Percentiles rank a stretch among this genome's conserved stretches.
Conservation (phyloP, 768 basidiomycete species). For the Leccinum fibrillosum region DNA sequence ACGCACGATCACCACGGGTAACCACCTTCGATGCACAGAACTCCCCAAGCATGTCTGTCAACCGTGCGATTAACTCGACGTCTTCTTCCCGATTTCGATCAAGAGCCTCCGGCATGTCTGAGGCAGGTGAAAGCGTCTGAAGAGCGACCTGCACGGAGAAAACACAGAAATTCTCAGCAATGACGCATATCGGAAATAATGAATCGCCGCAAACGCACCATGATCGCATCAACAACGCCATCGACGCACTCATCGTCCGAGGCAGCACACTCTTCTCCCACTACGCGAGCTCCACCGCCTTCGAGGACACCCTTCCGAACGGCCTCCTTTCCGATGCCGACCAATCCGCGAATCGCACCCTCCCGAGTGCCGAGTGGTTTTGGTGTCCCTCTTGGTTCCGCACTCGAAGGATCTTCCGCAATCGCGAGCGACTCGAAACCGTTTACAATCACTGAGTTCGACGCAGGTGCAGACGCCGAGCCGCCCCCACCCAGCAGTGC, state of each 20-base stretch:
- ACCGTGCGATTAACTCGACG: slow-evolving; percentile 38
- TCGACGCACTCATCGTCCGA: slow-evolving; percentile 33
- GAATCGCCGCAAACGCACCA: slow-evolving; percentile 41
- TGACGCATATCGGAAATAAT: background rate
- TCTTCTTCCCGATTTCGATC: slow-evolving; percentile 50
- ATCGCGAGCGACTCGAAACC: slow-evolving; percentile 28
- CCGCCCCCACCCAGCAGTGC: slow-evolving; percentile 57
- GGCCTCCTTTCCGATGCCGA: slow-evolving; percentile 83
- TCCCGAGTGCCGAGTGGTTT: slow-evolving; percentile 81
- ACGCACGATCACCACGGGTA: slow-evolving; percentile 49
- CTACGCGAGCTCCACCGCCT: slow-evolving; percentile 72
- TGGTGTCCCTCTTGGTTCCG: slow-evolving; percentile 36
- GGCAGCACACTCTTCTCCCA: slow-evolving; percentile 60
- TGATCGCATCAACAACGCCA: slow-evolving; percentile 54
- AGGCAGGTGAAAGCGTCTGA: slow-evolving; percentile 52
- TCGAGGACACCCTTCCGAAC: slow-evolving; percentile 79
- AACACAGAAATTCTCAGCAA: background rate
- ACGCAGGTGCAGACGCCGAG: slow-evolving; percentile 3
- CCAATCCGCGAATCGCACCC: slow-evolving; percentile 84
- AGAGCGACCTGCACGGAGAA: slow-evolving; percentile 51
- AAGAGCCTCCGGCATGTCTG: slow-evolving; percentile 57
- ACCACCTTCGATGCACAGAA: slow-evolving; percentile 56
- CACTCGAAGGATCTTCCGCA: slow-evolving; percentile 30
- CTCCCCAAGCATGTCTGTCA: slow-evolving; percentile 56
- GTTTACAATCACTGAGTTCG: slow-evolving; percentile 19